phyloP scores from a whole-genome alignment of 768 basidiomycete species.

The Tricholoma hemisulphureum region DNA sequence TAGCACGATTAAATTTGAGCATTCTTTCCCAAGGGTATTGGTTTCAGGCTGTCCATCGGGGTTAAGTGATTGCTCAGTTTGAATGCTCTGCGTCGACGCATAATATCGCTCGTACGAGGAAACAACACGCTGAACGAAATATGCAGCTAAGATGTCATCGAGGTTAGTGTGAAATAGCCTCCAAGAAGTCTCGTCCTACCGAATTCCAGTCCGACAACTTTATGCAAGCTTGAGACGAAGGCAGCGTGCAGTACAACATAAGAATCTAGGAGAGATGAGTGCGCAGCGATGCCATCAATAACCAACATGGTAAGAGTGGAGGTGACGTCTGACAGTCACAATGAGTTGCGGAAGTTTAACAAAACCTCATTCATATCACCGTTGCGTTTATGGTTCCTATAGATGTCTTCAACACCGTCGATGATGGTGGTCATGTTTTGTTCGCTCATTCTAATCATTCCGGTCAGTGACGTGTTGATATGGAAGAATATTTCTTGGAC shows the following conservation, averaged over 20 bases:
- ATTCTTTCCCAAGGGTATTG: conserved; percentile 72
- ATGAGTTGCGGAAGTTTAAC: background rate
- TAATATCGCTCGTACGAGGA: conserved; percentile 64
- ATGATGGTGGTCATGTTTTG: conserved; percentile 80
- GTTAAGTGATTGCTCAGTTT: conserved; percentile 3
- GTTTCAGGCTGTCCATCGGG: conserved; percentile 16
- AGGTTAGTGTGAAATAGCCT: background rate
- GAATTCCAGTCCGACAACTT: conserved; percentile 82
- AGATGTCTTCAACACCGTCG: conserved; percentile 70
- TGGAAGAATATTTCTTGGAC: conserved; percentile 5
- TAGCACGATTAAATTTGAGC: conserved; percentile 82
- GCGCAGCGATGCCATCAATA: conserved; percentile 75
- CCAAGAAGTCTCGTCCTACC: conserved; percentile 49
- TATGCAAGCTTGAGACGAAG: conserved; percentile 77
- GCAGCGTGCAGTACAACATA: conserved; percentile 88
- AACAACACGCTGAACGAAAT: conserved; percentile 75
- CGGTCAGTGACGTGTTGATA: background rate
- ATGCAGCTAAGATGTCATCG: conserved; percentile 54
- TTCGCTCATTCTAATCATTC: conserved; percentile 73
- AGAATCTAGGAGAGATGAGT: conserved; percentile 80
- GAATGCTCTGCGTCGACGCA: conserved; percentile 25
- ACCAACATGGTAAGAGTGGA: conserved; percentile 74
- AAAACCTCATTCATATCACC: conserved; percentile 42
- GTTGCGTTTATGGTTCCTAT: conserved; percentile 73
- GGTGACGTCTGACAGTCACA: conserved; percentile 63